phyloP scores from a whole-genome alignment of 139 green algal genomes.

The Micromonas commoda region DNA sequence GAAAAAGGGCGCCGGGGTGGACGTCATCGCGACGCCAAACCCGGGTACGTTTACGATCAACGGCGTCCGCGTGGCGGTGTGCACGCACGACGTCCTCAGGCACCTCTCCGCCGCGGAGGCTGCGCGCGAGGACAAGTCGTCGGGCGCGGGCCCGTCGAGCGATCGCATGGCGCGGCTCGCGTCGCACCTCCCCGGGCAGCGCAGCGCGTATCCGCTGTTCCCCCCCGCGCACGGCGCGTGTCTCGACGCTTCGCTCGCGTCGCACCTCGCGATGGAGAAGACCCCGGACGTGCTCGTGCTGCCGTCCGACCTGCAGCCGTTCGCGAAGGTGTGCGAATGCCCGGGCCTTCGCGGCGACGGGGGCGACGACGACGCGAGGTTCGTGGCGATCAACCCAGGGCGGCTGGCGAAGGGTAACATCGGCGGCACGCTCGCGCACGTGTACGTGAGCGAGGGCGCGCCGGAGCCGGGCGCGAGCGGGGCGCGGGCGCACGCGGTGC shows the following conservation, averaged over 20 bases:
- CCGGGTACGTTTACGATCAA: conserved; percentile 21
- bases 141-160: not conserved
- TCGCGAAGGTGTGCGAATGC: conserved; percentile 65
- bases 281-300: conserved; percentile 81
- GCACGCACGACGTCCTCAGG: conserved; percentile 51
- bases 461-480: conserved; percentile 32
- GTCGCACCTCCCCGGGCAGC: conserved; percentile 66
- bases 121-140: not conserved
- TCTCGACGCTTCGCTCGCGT: conserved; percentile 63
- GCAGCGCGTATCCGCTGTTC: conserved; percentile 82
- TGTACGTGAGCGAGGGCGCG: conserved; percentile 31
- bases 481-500: conserved; percentile 11
- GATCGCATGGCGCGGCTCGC: conserved; percentile 71
- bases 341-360: not conserved
- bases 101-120: conserved; percentile 50
- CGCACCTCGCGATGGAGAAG: conserved; percentile 50
- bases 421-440: conserved; percentile 65
- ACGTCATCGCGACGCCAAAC: conserved; percentile 18
- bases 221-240: conserved; percentile 55
- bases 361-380: not conserved
- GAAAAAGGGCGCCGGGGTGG: not conserved
- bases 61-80: conserved; percentile 12
- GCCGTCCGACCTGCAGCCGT: conserved; percentile 82
- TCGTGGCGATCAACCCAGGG: conserved; percentile 74
- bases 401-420: conserved; percentile 58